Conservation (phyloP, 306 rosid genomes). For the Castanopsis chinensis region DNA sequence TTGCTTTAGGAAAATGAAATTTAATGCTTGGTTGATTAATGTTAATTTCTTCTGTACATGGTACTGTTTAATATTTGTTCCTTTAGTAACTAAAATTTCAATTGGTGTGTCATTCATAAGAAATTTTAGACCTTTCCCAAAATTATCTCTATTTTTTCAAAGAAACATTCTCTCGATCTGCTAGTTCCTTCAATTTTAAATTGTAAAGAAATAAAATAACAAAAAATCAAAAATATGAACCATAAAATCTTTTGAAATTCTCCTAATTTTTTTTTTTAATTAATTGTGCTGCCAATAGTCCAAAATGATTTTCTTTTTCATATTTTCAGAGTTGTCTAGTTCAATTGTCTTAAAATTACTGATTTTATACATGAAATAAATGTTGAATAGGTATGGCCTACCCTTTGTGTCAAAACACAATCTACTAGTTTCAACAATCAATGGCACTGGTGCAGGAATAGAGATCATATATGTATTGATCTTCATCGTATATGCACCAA, state of each 20-base stretch:
- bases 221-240: neutral
- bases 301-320: no score
- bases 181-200: no score
- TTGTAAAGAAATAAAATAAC: neutral
- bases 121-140: no score
- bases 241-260: no score
- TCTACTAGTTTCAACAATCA: conserved; percentile 68
- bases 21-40: neutral
- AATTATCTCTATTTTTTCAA: no score
- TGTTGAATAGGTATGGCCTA: conserved; percentile 67
- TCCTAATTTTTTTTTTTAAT: no score
- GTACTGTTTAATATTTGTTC: no score
- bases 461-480: conserved; percentile 66
- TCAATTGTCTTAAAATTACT: neutral
- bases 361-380: neutral
- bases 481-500: conserved; percentile 52
- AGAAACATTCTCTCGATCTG: no score
- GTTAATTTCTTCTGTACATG: neutral
- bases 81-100: no score
- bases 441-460: conserved; percentile 70
- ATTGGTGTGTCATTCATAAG: no score
- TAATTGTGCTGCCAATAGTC: no score
- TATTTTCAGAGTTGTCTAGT: no score
- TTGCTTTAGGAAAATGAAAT: neutral
- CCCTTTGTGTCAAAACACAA: conserved; percentile 89